A percentile compares a stretch with the other conserved stretches of the same genome.
These are phyloP conservation scores for Camelina hispida DNA, from an alignment of 345 rosid genomes.

Conservation along the genomic window DNA sequence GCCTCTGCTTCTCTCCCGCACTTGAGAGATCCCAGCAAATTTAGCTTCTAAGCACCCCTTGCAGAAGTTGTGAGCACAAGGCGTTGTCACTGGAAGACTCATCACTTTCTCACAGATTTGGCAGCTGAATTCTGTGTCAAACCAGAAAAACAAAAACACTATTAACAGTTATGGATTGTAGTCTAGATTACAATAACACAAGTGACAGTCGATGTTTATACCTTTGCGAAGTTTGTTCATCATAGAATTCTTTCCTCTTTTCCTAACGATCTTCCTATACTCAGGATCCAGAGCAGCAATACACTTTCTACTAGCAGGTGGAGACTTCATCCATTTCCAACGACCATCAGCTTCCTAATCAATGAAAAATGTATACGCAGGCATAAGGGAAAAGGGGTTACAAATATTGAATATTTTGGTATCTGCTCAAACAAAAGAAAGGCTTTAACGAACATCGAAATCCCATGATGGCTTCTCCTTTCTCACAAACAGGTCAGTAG, in stretches of 20 bases:
- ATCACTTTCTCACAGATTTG: conserved; percentile 58
- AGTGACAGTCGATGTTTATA: background rate
- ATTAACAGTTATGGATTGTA: conserved; percentile 1
- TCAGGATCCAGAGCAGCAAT: conserved; percentile 37
- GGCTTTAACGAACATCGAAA: conserved; percentile 55
- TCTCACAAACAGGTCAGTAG: conserved; percentile 59
- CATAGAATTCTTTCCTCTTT: conserved; percentile 33
- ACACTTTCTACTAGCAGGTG: conserved; percentile 57
- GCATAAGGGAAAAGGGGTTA: background rate
- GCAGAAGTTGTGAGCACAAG: conserved; percentile 76
- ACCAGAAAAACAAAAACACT: background rate
- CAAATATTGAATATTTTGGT: background rate
- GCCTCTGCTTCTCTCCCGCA: conserved; percentile 59
- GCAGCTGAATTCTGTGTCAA: conserved; percentile 7
- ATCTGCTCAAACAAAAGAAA: background rate
- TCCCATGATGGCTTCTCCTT: conserved; percentile 73
- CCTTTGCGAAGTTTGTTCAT: conserved; percentile 47
- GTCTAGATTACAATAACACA: background rate
- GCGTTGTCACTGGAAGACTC: conserved; percentile 70
- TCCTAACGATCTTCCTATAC: conserved; percentile 39
- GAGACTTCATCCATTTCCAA: conserved; percentile 74
- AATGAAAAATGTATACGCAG: background rate
- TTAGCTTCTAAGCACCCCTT: conserved; percentile 62
- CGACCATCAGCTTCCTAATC: conserved; percentile 50
- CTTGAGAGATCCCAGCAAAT: conserved; percentile 49